Base-by-base conservation (phyloP, 2,329 filamentous ascomycete species). In the Penicillium sp. region DNA sequence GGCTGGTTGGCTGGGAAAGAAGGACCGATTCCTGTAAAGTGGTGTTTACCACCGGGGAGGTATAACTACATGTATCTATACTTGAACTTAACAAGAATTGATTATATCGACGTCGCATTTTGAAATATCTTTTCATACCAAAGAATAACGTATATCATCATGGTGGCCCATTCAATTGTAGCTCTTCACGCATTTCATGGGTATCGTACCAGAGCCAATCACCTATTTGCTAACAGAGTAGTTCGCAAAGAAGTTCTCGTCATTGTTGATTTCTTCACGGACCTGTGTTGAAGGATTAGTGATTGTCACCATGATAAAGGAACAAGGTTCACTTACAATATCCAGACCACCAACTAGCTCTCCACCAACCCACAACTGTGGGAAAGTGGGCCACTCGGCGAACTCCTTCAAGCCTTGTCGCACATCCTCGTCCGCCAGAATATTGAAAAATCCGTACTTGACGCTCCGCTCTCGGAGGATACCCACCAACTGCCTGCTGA, bases 371-470 rank as follows among this genome's bases (percentile, higher is more conserved):
- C 93, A 99, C 61, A 99, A 79, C 76, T 99, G 95, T 21, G 95
- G 95, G 77, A 91, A 99, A 0, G 95, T 99, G 10, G 95, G 95
- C 95, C 95, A 99, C 61, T 98, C 95, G n/a, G 92, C 92, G 74
- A 87, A 98, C 77, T 95, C 91, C 83, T 99, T 99, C 70, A 99
- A 79, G 0, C 95, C 95, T 78, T 98, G 93, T 59, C 95, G 85
- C 48, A 99, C 95, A 75, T 98, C 93, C 70, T 99, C 93, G 73
- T 99, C 95, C 62, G 95, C 95, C 67, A 99, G 78, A 63, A 99
- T 99, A 73, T 99, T 98, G 82, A 99, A 99, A 82, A 99, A 99
- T 21, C 95, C 95, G 74, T 98, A 99, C 73, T 96, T 91, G 59
- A 99, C 90, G 49, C 89, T 89, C 71, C 91, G 88, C 77, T 98